phyloP scores from a whole-genome alignment of 345 rosid species.

The rapeseed (Brassica napus) region Da-Ae NC_063444.1:41025001-41025500 shows the following conservation, averaged over 20 bases:
- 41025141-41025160: constrained; percentile 8
- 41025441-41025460: neutral
- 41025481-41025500: constrained; percentile 19
- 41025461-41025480: neutral
- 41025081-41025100: constrained; percentile 81
- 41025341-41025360: constrained; percentile 81
- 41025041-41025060: constrained; percentile 85
- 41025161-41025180: constrained; percentile 20
- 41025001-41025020: constrained; percentile 82
- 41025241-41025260: constrained; percentile 66
- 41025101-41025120: constrained; percentile 85
- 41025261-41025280: constrained; percentile 90
- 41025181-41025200: constrained; percentile 65
- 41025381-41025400: constrained; percentile 84
- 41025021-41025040: constrained; percentile 72
- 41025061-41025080: constrained; percentile 92
- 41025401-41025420: constrained; percentile 68
- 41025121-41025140: constrained; percentile 79
- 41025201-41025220: constrained; percentile 83
- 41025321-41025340: constrained; percentile 98
- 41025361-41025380: constrained; percentile 71
- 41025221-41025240: constrained; percentile 79
- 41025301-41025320: constrained; percentile 77
- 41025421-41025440: constrained; percentile 14
- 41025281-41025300: constrained; percentile 86